Evolutionary conservation across 306 rosid genomes (phyloP), one percentile per base, ranked within the genome.

Genomic region (Rosa chinensis): DNA sequence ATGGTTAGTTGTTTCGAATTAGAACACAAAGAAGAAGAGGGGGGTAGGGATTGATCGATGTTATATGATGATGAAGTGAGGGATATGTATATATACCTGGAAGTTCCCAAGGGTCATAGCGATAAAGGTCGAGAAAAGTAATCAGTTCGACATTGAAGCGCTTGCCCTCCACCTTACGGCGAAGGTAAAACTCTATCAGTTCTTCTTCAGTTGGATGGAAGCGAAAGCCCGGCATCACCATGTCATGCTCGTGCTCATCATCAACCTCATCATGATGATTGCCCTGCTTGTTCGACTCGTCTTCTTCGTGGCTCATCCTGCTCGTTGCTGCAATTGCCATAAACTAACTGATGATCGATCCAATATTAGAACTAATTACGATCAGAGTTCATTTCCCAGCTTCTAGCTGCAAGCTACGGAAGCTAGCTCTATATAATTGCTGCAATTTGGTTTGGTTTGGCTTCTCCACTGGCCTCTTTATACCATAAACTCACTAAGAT

Each of bases 131-230:
- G 25, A 96, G 98, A 79, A 93, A 96, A 91, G 99, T 93, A 45
- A 96, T 96, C 77, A 96, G 98, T 72, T 96, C 99, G 52, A 96
- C 99, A 67, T 96, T 96, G 94, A 96, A 96, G 64, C 98, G 93
- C 70, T 96, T 96, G 78, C 99, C 99, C 97, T 96, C 99, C 10
- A 96, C 98, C 97, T 96, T 96, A 93, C 99, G 99, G 97, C 99
- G 99, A 87, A 96, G 99, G 94, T 96, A 96, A 93, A 96, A 96
- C 86, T 96, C 98, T 1, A 96, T 97, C 0, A 96, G 93, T 35
- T 96, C 99, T 82, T 96, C 99, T 76, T 96, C 99, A 0, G 99
- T 96, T 0, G 99, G 99, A 78, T 96, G 99, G 88, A 96, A 95
- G 4, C 99, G 94, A 75, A 96, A 96, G 0, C 99, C 99, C 0